Evolutionary conservation across 768 basidiomycete genomes (phyloP).

Genomic region (Pleurotus platypus): DNA sequence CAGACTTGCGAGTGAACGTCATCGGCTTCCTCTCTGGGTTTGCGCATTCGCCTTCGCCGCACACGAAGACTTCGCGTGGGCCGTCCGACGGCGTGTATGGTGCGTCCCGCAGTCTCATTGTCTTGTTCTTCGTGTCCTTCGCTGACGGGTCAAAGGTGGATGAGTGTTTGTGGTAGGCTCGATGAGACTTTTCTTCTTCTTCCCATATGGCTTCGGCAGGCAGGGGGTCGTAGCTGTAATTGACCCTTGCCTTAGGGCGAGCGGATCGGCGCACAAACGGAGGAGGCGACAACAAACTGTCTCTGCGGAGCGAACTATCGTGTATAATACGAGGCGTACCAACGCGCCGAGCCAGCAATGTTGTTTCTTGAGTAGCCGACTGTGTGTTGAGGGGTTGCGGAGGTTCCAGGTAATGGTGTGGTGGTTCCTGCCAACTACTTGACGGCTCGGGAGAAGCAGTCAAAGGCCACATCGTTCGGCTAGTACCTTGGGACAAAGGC

Average conservation of each 20-base stretch:
- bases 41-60: neutral
- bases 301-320: neutral
- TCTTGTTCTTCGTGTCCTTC: neutral
- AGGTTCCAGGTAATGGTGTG: neutral
- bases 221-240: neutral
- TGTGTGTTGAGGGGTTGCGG: neutral
- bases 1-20: neutral
- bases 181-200: too few species aligned
- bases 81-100: neutral
- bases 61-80: neutral
- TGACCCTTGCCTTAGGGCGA: neutral
- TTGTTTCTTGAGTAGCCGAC: neutral
- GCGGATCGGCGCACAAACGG: conserved; percentile 1
- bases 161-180: neutral
- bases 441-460: neutral
- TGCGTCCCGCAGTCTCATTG: neutral
- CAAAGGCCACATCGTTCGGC: neutral
- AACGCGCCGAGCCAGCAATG: neutral
- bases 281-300: neutral
- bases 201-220: neutral
- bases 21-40: neutral
- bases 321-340: neutral
- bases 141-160: neutral
- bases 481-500: neutral
- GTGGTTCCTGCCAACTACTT: neutral